Conservation (phyloP, 768 basidiomycete genomes). For the Podaxis rugospora region DNA sequence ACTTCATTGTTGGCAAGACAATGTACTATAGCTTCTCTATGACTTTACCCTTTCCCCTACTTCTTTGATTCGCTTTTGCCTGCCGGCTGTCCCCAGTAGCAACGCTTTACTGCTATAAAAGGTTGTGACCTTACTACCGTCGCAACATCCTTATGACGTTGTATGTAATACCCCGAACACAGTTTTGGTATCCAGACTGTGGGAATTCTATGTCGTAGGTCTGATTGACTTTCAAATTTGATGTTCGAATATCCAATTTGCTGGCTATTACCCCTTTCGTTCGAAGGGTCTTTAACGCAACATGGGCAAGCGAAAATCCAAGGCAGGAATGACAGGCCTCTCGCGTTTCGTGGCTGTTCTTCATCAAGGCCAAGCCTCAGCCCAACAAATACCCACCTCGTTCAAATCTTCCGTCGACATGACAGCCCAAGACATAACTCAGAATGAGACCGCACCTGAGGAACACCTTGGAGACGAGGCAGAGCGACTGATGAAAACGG, state of each 20-base stretch:
- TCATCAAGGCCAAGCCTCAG: background rate
- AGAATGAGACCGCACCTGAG: background rate
- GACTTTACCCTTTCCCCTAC: background rate
- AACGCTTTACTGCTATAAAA: background rate
- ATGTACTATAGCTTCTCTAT: background rate
- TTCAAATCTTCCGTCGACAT: background rate
- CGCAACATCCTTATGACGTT: background rate
- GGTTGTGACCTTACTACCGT: background rate
- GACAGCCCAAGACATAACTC: background rate
- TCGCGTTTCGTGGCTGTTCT: conserved; percentile 4
- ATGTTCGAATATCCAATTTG: background rate
- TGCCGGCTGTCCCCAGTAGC: background rate
- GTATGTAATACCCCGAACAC: background rate
- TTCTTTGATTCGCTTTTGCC: background rate
- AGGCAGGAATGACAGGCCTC: conserved; percentile 1
- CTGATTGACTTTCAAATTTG: background rate
- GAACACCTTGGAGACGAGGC: background rate
- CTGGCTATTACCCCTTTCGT: background rate
- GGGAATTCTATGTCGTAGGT: background rate
- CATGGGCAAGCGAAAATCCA: conserved; percentile 15
- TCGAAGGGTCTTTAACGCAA: background rate
- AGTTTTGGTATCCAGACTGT: background rate
- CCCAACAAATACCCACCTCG: background rate
- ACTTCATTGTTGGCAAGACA: background rate
- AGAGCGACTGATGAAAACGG: background rate